Evolutionary conservation across 192 early-diverging fungal species (phyloP).

Genomic region (Backusella parvicylindrica): DNA sequence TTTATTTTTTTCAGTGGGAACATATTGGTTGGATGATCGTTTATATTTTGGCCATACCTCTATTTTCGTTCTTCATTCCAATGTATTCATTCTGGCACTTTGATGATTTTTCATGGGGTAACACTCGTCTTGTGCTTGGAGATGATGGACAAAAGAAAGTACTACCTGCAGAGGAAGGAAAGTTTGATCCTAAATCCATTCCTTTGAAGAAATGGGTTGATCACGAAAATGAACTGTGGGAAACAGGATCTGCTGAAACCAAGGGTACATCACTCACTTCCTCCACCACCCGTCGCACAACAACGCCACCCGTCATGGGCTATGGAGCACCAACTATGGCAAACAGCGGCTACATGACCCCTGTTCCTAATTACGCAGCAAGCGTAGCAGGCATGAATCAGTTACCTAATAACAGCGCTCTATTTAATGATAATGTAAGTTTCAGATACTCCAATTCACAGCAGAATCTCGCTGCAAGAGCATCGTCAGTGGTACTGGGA

Average conservation of each 20-base stretch:
- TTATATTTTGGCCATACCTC: conserved; percentile 83
- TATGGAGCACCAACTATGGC: neutral
- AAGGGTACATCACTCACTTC: conserved; percentile 40
- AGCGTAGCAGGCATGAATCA: conserved; percentile 6
- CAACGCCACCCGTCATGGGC: neutral
- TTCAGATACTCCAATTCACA: conserved; percentile 4
- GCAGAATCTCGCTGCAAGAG: conserved; percentile 7
- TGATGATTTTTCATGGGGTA: conserved; percentile 98
- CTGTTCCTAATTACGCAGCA: conserved; percentile 1
- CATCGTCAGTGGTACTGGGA: conserved; percentile 3
- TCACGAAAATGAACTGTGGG: conserved; percentile 75
- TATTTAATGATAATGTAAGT: conserved; percentile 9
- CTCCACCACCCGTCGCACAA: conserved; percentile 13
- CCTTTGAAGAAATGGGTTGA: conserved; percentile 77
- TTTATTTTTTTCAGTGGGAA: conserved; percentile 57
- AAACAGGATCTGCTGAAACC: conserved; percentile 45
- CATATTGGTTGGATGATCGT: conserved; percentile 98
- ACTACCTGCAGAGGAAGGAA: conserved; percentile 58
- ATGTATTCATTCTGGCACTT: conserved; percentile 98
- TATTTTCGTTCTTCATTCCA: conserved; percentile 81
- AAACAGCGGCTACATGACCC: neutral
- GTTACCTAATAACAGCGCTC: neutral
- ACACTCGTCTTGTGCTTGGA: conserved; percentile 87
- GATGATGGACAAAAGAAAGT: conserved; percentile 72
- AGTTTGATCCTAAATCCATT: conserved; percentile 69